A percentile compares a stretch with the other conserved stretches of the same genome.
These are phyloP conservation scores for Sicyos baderoa DNA, from an alignment of 306 rosid species.

Conservation along the genomic window DNA sequence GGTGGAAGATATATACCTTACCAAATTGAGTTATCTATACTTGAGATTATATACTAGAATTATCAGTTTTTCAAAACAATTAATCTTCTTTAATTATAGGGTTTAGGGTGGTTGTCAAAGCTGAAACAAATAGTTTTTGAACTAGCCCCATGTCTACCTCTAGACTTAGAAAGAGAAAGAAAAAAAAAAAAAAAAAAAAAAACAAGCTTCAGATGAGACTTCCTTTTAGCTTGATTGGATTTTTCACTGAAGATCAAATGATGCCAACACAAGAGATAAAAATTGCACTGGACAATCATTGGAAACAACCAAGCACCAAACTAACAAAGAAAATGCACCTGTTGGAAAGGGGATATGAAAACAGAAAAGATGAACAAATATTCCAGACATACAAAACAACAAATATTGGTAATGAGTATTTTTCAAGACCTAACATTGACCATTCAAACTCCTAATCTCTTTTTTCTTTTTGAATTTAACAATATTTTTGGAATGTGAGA, in stretches of 20 bases:
- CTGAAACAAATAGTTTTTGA: background rate
- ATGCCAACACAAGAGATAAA: background rate
- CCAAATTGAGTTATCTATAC: no score
- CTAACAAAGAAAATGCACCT: background rate
- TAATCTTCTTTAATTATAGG: no score
- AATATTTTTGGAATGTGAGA: no score
- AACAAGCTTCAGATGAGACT: conserved; percentile 3
- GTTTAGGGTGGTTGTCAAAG: no score
- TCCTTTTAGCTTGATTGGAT: background rate
- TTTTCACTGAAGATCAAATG: background rate
- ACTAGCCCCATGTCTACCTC: background rate
- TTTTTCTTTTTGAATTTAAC: no score
- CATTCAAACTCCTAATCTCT: no score
- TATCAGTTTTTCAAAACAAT: no score
- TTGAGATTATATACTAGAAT: no score
- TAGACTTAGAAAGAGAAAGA: background rate
- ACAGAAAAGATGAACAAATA: background rate
- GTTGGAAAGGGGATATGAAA: background rate
- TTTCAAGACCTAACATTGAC: no score
- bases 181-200: background rate
- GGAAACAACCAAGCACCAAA: background rate
- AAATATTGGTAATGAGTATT: no score
- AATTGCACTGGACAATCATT: background rate
- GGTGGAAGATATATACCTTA: no score
- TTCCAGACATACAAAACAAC: background rate